Evolutionary conservation across 2,329 filamentous ascomycete species (phyloP), one percentile per base, ranked within the genome.

Genomic region (Paecilomyces formosus): DNA sequence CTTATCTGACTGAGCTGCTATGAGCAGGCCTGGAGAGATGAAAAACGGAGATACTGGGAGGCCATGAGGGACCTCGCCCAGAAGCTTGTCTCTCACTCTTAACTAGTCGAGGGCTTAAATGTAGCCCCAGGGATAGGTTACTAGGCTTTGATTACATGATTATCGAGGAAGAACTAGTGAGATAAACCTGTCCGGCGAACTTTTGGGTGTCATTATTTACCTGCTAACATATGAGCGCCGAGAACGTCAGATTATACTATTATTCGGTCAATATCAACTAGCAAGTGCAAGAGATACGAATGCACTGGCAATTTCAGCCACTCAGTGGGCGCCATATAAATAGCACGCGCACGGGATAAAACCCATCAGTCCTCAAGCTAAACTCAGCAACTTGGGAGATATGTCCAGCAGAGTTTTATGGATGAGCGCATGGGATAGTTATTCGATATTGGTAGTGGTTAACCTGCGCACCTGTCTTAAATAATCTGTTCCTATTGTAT

Each of bases 31-130:
- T 62, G 28, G 31, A 55, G 56, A n/a, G 58, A 58, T 13, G 58
- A 60, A 26, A 62, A 59, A 50, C 57, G 58, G 21, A 64, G 58
- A 52, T 60, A 62, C 51, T 57, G 60, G n/a, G 60, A 61, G 33
- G 59, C 62, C 35, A 59, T 65, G 21, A 61, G 60, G 51, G 57
- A 60, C 12, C 54, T 65, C 13, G 63, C 64, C n/a, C 60, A 52
- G 55, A 62, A 60, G 54, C 59, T 65, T 31, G 57, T 62, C 31
- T 24, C 55, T 11, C 55, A 54, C 11, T 52, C 50, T 52, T 52
- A 6, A 22, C 7, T n/a, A 6, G 18, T 45, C 9, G 2, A n/a
- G 9, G 39, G n/a, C n/a, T 45, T 18, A 8, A 21, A 8, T 21
- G 6, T n/a, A 8, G 18, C n/a, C 7, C 3, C n/a, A 2, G n/a